phyloP scores from a whole-genome alignment of 2,329 filamentous ascomycete genomes.

The Alternaria atra region DNA sequence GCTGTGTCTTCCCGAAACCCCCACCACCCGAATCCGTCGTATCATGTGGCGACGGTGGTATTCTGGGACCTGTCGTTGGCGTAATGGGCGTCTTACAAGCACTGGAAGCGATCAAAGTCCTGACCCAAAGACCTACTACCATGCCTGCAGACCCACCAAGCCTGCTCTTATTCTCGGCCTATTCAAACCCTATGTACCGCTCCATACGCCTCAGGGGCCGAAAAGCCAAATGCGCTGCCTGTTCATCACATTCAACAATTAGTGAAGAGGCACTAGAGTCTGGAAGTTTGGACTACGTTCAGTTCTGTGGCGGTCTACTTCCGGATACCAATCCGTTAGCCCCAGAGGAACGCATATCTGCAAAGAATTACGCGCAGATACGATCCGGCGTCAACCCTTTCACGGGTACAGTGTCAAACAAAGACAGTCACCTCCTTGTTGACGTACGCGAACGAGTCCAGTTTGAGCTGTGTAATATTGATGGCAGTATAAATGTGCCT shows the following conservation, averaged over 20 bases:
- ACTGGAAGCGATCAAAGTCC: constrained; percentile 85
- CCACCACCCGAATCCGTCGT: constrained; percentile 84
- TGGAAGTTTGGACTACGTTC: constrained; percentile 80
- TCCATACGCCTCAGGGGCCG: constrained; percentile 76
- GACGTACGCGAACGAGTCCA: constrained; percentile 88
- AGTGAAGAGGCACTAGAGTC: constrained; percentile 68
- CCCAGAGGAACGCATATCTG: constrained; percentile 73
- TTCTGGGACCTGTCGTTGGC: constrained; percentile 91
- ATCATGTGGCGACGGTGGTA: constrained; percentile 91
- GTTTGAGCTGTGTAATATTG: constrained; percentile 79
- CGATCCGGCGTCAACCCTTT: constrained; percentile 45
- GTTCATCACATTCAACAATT: constrained; percentile 70
- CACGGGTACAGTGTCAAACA: constrained; percentile 40
- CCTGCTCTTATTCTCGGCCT: constrained; percentile 65
- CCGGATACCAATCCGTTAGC: constrained; percentile 64
- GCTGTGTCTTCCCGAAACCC: constrained; percentile 89
- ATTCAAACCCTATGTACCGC: constrained; percentile 69
- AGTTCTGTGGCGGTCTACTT: constrained; percentile 77
- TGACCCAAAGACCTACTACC: constrained; percentile 57
- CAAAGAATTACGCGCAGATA: constrained; percentile 64
- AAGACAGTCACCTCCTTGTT: constrained; percentile 67
- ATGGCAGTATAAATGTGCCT: constrained; percentile 78
- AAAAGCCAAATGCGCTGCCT: constrained; percentile 77
- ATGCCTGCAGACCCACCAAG: constrained; percentile 45
- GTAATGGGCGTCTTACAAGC: constrained; percentile 94